Percentiles rank a stretch among this genome's conserved stretches.
Conservation (phyloP, 768 basidiomycete genomes). For the Psilocybe tampanensis region DNA sequence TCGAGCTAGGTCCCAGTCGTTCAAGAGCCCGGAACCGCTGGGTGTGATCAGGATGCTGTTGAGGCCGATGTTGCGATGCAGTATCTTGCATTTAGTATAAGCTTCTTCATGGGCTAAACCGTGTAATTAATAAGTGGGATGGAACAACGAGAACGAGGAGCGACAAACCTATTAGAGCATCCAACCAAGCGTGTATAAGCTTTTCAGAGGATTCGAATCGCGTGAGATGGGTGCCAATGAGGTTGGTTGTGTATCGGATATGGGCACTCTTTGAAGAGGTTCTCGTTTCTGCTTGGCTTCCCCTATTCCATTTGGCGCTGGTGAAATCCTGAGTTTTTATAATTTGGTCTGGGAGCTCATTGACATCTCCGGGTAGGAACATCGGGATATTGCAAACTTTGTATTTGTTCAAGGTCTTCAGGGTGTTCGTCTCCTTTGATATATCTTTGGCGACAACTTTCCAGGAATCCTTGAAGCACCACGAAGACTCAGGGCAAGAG, state of each 20-base stretch:
- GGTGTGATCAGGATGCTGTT: constrained; percentile 25
- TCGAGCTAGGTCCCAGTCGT: constrained; percentile 19
- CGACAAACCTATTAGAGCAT: neutral
- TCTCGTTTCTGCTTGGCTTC: neutral
- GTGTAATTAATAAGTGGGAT: neutral
- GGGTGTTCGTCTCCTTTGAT: constrained; percentile 22
- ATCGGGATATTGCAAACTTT: constrained; percentile 21
- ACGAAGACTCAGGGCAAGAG: no score
- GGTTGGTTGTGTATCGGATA: neutral
- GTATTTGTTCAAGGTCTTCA: constrained; percentile 13
- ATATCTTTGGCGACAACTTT: constrained; percentile 6
- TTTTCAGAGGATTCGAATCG: neutral
- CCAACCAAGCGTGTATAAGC: neutral
- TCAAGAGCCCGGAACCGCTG: constrained; percentile 18
- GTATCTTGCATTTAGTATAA: constrained; percentile 9
- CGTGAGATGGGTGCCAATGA: neutral
- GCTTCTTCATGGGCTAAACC: constrained; percentile 24
- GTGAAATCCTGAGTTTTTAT: neutral
- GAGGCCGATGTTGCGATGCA: constrained; percentile 29
- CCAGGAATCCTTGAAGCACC: constrained; percentile 38
- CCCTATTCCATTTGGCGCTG: neutral
- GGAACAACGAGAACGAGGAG: neutral
- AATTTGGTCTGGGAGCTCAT: neutral
- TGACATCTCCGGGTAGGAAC: constrained; percentile 8
- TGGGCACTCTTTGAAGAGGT: neutral